A percentile compares a stretch with the other conserved stretches of the same genome.
Evolutionary conservation across 2,329 filamentous ascomycete genomes (phyloP).

Genomic region (Xylariomycetidae sp.): DNA sequence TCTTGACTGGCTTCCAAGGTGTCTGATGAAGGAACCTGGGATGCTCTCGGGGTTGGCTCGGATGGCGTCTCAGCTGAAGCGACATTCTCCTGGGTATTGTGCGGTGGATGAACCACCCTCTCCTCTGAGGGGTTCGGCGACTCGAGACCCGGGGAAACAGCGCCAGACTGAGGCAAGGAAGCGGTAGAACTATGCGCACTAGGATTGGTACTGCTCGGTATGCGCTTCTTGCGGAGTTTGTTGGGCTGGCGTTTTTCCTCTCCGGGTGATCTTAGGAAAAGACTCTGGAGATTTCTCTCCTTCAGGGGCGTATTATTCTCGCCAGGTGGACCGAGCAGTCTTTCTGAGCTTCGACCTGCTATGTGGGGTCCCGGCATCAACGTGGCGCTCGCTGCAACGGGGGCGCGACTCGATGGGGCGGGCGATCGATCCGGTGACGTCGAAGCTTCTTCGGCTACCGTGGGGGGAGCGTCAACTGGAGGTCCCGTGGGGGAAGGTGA

Average conservation of each 20-base stretch:
- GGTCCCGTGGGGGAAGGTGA: conserved; percentile 44
- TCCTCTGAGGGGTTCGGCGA: conserved; percentile 40
- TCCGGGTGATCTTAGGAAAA: conserved; percentile 67
- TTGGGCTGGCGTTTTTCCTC: conserved; percentile 71
- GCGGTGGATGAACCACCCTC: conserved; percentile 12
- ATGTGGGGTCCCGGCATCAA: conserved; percentile 24
- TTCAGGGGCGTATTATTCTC: conserved; percentile 51
- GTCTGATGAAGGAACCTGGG: conserved; percentile 37
- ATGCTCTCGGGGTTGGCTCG: conserved; percentile 41
- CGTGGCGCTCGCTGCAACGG: conserved; percentile 21
- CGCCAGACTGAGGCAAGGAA: conserved; percentile 53
- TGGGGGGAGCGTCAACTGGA: conserved; percentile 27
- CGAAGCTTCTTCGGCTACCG: conserved; percentile 25
- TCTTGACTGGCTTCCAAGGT: conserved; percentile 38
- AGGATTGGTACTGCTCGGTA: conserved; percentile 69
- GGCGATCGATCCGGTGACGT: conserved; percentile 19
- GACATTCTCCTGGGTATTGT: conserved; percentile 17
- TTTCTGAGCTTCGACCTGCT: conserved; percentile 44
- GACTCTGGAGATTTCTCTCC: conserved; percentile 60
- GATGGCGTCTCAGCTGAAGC: conserved; percentile 27
- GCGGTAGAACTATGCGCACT: conserved; percentile 88
- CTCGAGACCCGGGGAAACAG: conserved; percentile 42
- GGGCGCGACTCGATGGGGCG: conserved; percentile 23
- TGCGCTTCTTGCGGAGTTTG: conserved; percentile 82
- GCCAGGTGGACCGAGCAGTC: conserved; percentile 34